phyloP scores from a whole-genome alignment of 441 rosid species.

The Pelargonium fulgidum region DNA sequence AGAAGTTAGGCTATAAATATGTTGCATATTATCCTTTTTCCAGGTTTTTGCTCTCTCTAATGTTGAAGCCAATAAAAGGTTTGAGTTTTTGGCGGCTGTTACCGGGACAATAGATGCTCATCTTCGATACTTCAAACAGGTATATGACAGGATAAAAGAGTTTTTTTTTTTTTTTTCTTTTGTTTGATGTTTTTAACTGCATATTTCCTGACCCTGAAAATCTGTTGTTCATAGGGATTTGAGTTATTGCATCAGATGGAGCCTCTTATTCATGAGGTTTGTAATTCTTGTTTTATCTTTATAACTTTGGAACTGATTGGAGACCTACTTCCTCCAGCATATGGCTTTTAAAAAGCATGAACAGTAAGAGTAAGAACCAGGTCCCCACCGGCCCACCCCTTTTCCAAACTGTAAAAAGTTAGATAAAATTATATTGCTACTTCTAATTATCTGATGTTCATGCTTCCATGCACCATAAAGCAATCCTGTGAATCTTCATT shows the following conservation, averaged over 20 bases:
- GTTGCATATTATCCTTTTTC: conserved; percentile 17
- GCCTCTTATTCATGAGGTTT: conserved; percentile 93
- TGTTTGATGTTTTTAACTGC: conserved; percentile 13
- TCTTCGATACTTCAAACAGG: conserved; percentile 96
- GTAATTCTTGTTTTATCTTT: conserved; percentile 9
- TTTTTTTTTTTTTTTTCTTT: conserved; percentile 7
- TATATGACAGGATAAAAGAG: conserved; percentile 19
- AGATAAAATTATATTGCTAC: no score
- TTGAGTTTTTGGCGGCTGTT: conserved; percentile 94
- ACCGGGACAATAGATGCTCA: conserved; percentile 99
- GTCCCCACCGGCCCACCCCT: no score
- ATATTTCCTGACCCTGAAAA: conserved; percentile 18
- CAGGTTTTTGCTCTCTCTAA: conserved; percentile 87
- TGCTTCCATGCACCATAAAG: no score
- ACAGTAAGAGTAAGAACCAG: background rate
- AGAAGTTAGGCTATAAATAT: conserved; percentile 12
- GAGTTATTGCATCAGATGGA: conserved; percentile 98
- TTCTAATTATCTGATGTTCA: no score
- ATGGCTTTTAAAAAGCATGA: background rate
- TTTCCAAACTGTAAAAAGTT: no score
- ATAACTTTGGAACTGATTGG: background rate
- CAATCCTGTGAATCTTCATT: no score
- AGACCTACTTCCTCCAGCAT: background rate
- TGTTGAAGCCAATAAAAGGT: conserved; percentile 96
- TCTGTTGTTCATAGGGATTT: conserved; percentile 52